These are phyloP conservation scores for Byssothecium circinans DNA, from an alignment of 2,329 filamentous ascomycete genomes.

Conservation along the genomic window DNA sequence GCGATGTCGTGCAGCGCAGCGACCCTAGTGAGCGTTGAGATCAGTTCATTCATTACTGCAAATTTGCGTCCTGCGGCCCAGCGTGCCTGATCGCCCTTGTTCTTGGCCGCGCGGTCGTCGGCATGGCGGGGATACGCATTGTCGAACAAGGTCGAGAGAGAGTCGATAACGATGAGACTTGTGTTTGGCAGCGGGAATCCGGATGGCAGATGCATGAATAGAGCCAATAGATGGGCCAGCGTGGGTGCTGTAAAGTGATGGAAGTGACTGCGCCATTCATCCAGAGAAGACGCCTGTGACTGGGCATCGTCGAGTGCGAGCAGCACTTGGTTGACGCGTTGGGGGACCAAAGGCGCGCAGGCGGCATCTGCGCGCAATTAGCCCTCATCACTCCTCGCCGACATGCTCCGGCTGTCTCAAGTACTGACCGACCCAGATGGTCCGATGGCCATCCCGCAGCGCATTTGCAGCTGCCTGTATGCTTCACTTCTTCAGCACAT, in stretches of 20 bases:
- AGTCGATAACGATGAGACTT: conserved; percentile 74
- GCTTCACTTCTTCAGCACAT: conserved; percentile 58
- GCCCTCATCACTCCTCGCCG: conserved; percentile 16
- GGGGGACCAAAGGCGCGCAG: conserved; percentile 51
- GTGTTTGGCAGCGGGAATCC: conserved; percentile 65
- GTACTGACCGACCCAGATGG: conserved; percentile 80
- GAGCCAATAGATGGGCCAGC: conserved; percentile 68
- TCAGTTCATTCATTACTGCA: conserved; percentile 68
- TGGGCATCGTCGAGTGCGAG: conserved; percentile 9
- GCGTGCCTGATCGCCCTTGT: conserved; percentile 48
- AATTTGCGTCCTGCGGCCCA: conserved; percentile 55
- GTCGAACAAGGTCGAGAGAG: conserved; percentile 74
- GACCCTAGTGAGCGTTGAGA: conserved; percentile 65
- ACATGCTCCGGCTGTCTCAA: conserved; percentile 7
- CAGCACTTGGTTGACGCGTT: conserved; percentile 54
- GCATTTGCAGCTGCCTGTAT: conserved; percentile 70
- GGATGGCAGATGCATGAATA: conserved; percentile 68
- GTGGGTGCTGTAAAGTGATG: conserved; percentile 64
- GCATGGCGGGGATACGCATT: conserved; percentile 69
- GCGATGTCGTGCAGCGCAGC: conserved; percentile 73
- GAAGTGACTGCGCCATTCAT: conserved; percentile 54
- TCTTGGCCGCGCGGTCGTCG: conserved; percentile 49
- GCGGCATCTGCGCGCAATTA: conserved; percentile 50
- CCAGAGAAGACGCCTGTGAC: conserved; percentile 11
- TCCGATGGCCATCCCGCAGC: conserved; percentile 61